Percentiles rank a stretch among this genome's conserved stretches.
Evolutionary conservation across 441 rosid species (phyloP).

Genomic region (Dalechampia spathulata): DNA sequence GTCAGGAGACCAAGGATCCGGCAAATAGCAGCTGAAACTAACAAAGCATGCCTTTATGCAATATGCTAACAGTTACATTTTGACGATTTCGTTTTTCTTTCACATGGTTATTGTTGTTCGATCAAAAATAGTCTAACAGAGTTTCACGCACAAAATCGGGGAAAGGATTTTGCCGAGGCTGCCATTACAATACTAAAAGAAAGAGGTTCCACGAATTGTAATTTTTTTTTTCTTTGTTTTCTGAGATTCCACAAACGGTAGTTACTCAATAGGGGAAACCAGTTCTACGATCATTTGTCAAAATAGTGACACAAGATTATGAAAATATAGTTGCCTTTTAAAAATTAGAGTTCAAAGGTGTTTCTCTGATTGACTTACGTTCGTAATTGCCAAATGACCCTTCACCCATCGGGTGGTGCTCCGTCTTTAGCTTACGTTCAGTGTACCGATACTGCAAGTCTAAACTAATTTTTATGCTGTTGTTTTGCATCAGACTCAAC

Average conservation of each 20-base stretch:
- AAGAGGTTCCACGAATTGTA: neutral
- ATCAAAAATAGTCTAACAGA: conserved; percentile 12
- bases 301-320: too few species aligned
- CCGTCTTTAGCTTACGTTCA: too few species aligned
- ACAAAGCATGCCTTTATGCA: neutral
- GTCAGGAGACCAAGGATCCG: conserved; percentile 30
- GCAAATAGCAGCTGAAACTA: conserved; percentile 27
- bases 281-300: too few species aligned
- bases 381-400: too few species aligned
- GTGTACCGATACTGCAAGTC: too few species aligned
- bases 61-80: conserved; percentile 10
- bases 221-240: neutral
- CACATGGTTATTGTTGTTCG: neutral
- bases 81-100: conserved; percentile 5
- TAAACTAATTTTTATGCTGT: too few species aligned
- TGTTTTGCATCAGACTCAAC: too few species aligned
- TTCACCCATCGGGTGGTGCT: too few species aligned
- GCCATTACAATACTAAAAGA: conserved; percentile 1
- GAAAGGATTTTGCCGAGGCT: conserved; percentile 9
- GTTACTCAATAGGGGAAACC: too few species aligned
- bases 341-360: too few species aligned
- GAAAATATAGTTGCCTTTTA: too few species aligned
- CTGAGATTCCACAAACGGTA: neutral
- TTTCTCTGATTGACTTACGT: too few species aligned
- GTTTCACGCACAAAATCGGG: conserved; percentile 19